Base-by-base conservation (phyloP, 2,329 filamentous ascomycete species). In the Chaetomium sp. region DNA sequence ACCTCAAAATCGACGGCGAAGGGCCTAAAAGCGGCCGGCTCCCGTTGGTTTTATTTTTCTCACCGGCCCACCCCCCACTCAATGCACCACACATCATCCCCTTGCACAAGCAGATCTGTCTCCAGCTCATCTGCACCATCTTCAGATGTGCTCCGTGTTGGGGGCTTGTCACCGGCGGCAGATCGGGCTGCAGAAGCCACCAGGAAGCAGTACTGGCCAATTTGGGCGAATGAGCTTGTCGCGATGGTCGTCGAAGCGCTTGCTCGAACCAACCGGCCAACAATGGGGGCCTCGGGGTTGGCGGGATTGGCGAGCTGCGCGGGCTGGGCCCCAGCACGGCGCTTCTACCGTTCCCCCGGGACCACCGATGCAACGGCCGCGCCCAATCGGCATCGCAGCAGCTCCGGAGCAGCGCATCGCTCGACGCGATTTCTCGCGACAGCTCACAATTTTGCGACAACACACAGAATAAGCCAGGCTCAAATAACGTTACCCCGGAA, bases 241-340 rank as follows among this genome's bases (percentile, higher is more conserved):
- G 50, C 11, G 8, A 47, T 42, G 51, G 10, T 12, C 34, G 34
- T 32, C 4, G 37, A 54, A 52, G 55, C 55, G 55, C 55, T 36
- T 53, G 36, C 55, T 52, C 51, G 43, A 57, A 57, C 55, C 51
- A 54, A 57, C 55, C 14, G 35, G 6, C 35, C 35, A 32, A 3
- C 12, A 19, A 36, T 11, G 7, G 19, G 19, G 19, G 19, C 19
- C 19, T 27, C 19, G 19, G 19, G 32, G 37, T 10, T 27, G 35
- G 42, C 41, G 46, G 46, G 35, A 50, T 53, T 42, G 55, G 50
- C 41, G 33, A 38, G 36, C 36, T 49, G 27, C 8, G 32, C 36
- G 45, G 19, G 54, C 38, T 33, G 27, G 33, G 50, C 11, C 36
- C 42, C 43, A 36, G 46, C 33, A 32, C 55, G 55, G 55, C 55